Conservation (phyloP, 2,329 filamentous ascomycete species). For the Leptodontidium sp. region DNA sequence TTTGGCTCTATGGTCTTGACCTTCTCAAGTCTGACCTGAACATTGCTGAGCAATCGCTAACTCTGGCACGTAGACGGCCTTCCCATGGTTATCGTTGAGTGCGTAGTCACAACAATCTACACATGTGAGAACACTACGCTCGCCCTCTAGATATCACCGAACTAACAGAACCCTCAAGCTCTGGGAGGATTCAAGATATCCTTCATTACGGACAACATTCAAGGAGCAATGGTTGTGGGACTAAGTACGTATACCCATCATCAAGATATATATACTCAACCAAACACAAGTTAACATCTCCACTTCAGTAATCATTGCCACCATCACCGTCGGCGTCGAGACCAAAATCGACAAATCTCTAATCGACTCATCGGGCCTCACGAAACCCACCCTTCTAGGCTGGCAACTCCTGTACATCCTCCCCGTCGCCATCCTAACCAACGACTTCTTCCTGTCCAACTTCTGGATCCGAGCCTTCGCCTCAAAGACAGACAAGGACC, state of each 20-base stretch:
- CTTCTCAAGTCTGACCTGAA: too few relatives aligned
- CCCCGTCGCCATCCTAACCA: constrained; percentile 80
- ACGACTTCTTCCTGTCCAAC: constrained; percentile 85
- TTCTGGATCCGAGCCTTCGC: constrained; percentile 89
- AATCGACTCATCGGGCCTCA: constrained; percentile 72
- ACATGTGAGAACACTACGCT: constrained; percentile 64
- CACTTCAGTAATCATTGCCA: constrained; percentile 69
- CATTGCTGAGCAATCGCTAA: neutral
- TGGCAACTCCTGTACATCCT: constrained; percentile 90
- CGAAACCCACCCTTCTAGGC: constrained; percentile 74
- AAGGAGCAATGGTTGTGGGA: constrained; percentile 78
- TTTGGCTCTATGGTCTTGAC: neutral
- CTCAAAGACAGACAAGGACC: constrained; percentile 79
- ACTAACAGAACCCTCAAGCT: constrained; percentile 53
- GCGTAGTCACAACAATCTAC: constrained; percentile 81
- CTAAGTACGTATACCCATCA: constrained; percentile 53
- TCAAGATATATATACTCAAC: neutral
- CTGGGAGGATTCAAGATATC: constrained; percentile 85
- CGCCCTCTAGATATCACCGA: neutral
- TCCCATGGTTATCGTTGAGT: constrained; percentile 80
- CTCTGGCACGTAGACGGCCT: constrained; percentile 59
- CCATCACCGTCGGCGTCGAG: constrained; percentile 79
- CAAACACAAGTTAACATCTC: constrained; percentile 3
- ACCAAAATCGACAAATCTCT: constrained; percentile 75
- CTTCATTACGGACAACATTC: constrained; percentile 84